Percentiles rank a stretch among this genome's conserved stretches.
These are phyloP conservation scores for Westerdykella aurantiaca DNA, from an alignment of 2,329 filamentous ascomycete genomes.

Conservation along the genomic window DNA sequence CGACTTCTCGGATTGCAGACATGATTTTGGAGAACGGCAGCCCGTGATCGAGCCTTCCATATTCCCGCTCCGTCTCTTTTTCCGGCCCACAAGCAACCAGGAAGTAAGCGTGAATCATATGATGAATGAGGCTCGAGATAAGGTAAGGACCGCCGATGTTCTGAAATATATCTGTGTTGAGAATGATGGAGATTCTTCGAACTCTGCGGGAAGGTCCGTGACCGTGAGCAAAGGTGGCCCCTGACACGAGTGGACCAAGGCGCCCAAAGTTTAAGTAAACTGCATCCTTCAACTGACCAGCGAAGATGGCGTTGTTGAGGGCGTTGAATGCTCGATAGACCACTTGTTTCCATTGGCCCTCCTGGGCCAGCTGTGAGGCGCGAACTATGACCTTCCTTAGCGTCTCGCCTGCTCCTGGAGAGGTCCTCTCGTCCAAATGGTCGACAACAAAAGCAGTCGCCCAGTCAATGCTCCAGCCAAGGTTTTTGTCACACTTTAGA, in stretches of 20 bases:
- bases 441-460: constrained; percentile 38
- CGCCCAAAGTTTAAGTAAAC: constrained; percentile 32
- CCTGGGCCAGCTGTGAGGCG: constrained; percentile 9
- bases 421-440: constrained; percentile 20
- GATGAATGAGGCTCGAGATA: constrained; percentile 38
- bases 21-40: constrained; percentile 39
- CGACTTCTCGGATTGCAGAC: constrained; percentile 33
- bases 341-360: constrained; percentile 16
- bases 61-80: constrained; percentile 25
- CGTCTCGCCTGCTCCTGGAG: constrained; percentile 12
- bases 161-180: constrained; percentile 21
- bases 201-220: constrained; percentile 17
- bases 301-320: constrained; percentile 35
- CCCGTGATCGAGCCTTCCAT: constrained; percentile 35
- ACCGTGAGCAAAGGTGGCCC: constrained; percentile 34
- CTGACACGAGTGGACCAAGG: constrained; percentile 24
- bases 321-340: constrained; percentile 34
- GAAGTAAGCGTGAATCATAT: constrained; percentile 45
- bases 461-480: constrained; percentile 40
- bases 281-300: constrained; percentile 32
- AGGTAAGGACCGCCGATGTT: constrained; percentile 15
- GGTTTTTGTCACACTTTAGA: constrained; percentile 16
- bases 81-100: constrained; percentile 39
- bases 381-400: constrained; percentile 15
- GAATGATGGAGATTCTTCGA: constrained; percentile 34